These are phyloP conservation scores for Cenchrus fungigraminus DNA, from an alignment of 176 grass and related monocot genomes.

Conservation along the genomic window DNA sequence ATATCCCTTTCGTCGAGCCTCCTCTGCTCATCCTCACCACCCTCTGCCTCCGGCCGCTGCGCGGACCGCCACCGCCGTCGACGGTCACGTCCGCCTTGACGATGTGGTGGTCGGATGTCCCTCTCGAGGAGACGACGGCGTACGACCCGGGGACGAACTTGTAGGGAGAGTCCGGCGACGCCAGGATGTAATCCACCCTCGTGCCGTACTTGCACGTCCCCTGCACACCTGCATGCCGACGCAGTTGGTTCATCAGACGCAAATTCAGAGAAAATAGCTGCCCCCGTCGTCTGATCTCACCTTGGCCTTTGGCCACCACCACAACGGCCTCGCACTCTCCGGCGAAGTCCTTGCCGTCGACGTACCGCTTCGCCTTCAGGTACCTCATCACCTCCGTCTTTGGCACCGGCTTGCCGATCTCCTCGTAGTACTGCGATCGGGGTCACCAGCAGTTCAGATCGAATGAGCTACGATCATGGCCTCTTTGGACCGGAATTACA, in stretches of 20 bases:
- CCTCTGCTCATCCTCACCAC: slow-evolving; percentile 29
- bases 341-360: slow-evolving; percentile 82
- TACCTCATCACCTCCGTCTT: slow-evolving; percentile 90
- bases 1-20: slow-evolving; percentile 2
- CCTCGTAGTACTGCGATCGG: slow-evolving; percentile 70
- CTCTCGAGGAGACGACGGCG: slow-evolving; percentile 65
- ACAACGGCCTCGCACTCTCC: slow-evolving; percentile 89
- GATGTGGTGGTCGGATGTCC: slow-evolving; percentile 86
- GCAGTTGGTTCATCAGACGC: neutral
- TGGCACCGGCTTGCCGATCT: slow-evolving; percentile 82
- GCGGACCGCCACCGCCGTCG: neutral
- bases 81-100: slow-evolving; percentile 63
- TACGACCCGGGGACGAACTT: slow-evolving; percentile 78
- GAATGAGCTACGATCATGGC: neutral
- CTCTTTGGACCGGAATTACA: neutral
- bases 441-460: neutral
- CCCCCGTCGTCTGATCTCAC: slow-evolving; percentile 20
- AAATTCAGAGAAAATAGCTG: neutral
- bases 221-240: slow-evolving; percentile 66
- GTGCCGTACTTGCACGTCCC: slow-evolving; percentile 91
- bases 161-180: slow-evolving; percentile 74
- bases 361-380: slow-evolving; percentile 71
- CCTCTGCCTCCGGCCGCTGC: neutral
- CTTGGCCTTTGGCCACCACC: slow-evolving; percentile 88
- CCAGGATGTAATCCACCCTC: slow-evolving; percentile 83